Conservation (phyloP, 2,329 filamentous ascomycete genomes). For the Aspergillus clavatus region DNA sequence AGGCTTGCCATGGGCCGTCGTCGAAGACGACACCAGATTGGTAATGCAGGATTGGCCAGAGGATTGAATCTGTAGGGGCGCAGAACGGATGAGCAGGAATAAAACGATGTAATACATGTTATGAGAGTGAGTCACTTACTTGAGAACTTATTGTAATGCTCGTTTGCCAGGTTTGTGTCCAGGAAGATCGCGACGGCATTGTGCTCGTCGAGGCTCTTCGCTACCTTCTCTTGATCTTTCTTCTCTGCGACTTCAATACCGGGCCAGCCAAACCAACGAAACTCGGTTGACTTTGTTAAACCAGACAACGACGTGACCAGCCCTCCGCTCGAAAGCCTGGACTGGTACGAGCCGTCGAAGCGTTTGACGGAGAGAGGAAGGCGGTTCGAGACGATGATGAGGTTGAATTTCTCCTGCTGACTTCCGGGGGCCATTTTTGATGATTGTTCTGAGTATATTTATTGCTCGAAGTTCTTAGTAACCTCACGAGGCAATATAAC, state of each 20-base stretch:
- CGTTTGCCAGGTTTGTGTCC: slow-evolving; percentile 78
- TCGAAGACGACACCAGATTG: slow-evolving; percentile 93
- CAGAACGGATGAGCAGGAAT: background rate
- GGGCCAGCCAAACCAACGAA: slow-evolving; percentile 96
- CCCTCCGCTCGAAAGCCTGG: slow-evolving; percentile 86
- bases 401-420: slow-evolving; percentile 20
- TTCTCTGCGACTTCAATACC: slow-evolving; percentile 78
- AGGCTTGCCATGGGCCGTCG: slow-evolving; percentile 81
- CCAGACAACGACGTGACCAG: slow-evolving; percentile 86
- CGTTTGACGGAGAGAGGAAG: slow-evolving; percentile 89
- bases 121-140: slow-evolving; percentile 53
- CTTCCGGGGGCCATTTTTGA: background rate
- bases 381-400: slow-evolving; percentile 79
- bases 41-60: slow-evolving; percentile 97
- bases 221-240: slow-evolving; percentile 62
- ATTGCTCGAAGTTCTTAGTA: background rate
- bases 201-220: slow-evolving; percentile 69
- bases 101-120: background rate
- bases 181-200: slow-evolving; percentile 82
- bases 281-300: slow-evolving; percentile 79
- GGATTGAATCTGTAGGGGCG: slow-evolving; percentile 66
- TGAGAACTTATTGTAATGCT: slow-evolving; percentile 94
- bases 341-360: slow-evolving; percentile 72
- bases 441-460: background rate
- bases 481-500: background rate